A percentile compares a stretch with the other conserved stretches of the same genome.
phyloP scores from a whole-genome alignment of 371 early-diverging fungal genomes.

The Mortierella sp. region DNA sequence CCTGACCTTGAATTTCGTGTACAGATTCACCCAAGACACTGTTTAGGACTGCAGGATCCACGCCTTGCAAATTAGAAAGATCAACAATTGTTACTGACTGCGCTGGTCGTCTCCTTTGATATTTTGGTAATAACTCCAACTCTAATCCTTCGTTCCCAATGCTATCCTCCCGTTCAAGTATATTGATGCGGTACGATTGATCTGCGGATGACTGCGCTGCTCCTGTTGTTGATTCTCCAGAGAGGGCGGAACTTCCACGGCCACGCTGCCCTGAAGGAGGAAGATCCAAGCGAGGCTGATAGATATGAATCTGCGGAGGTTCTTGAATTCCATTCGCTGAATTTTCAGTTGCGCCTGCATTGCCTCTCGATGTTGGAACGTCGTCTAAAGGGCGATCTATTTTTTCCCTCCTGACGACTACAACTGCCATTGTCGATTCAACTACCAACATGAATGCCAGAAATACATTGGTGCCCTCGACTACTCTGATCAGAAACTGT shows the following conservation, averaged over 20 bases:
- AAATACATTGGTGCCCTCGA: constrained; percentile 10
- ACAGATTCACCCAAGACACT: constrained; percentile 11
- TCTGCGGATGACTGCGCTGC: background rate
- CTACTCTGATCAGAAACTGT: background rate
- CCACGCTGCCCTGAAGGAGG: background rate
- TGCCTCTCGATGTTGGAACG: background rate
- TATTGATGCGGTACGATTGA: background rate
- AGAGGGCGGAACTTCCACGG: constrained; percentile 13
- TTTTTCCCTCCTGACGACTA: background rate
- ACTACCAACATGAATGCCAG: constrained; percentile 2
- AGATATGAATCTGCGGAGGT: constrained; percentile 25
- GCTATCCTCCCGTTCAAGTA: background rate
- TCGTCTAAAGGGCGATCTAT: background rate
- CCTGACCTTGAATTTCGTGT: background rate
- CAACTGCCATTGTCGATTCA: background rate
- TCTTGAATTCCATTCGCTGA: background rate
- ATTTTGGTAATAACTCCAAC: constrained; percentile 29
- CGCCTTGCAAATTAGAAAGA: constrained; percentile 26
- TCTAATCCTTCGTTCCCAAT: constrained; percentile 12
- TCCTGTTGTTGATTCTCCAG: background rate
- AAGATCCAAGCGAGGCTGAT: constrained; percentile 21
- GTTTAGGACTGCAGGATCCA: constrained; percentile 18
- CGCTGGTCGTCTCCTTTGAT: constrained; percentile 27
- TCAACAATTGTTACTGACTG: constrained; percentile 37
- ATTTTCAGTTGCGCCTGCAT: background rate